Base-by-base conservation (phyloP, 164 flowering plant species). In the Vitis labrusca region DNA sequence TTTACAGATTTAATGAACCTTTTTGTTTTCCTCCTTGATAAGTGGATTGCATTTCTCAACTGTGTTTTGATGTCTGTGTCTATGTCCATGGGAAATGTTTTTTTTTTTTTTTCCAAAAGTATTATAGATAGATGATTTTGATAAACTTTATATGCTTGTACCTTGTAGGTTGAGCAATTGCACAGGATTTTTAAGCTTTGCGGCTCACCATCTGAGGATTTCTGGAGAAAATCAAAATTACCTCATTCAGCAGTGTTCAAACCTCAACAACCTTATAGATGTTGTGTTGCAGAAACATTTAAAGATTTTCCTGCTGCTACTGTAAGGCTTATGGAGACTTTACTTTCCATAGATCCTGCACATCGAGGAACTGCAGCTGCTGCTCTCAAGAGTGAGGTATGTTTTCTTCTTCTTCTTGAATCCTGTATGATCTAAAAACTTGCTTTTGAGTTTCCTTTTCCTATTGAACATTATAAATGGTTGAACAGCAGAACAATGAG, bases 151-250 rank as follows among this genome's bases (percentile, higher is more conserved):
- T 48, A 48, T 55, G 9, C 16, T 55, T 9, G 16, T 51, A 61
- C 48, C 59, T 68, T 80, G 56, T 70, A 92, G 97, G 97, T 92
- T 71, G 97, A 92, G 78, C 97, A 92, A 73, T 69, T 92, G 79
- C 95, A 92, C 73, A 89, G 84, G 75, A 90, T 89, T 50, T 90
- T 88, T 65, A 91, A 87, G 82, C 89, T 91, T 44, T 91, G 94
- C 74, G 97, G 97, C 48, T 89, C 97, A 3, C 97, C 97, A 23
- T 77, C 91, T 1, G 94, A 92, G 15, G 91, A 87, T n/a, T 90
- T 85, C 62, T 92, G 95, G 95, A 85, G 68, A 61, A 86, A 76
- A 64, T 73, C 82, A 58, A 83, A 84, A 54, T 66, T 89, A 62
- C 86, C 84, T 56, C 85, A 85, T 76, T 73, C 89, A 60, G 76